Conservation (phyloP, 805 yeast species). For the Pichia ethanolica region DNA sequence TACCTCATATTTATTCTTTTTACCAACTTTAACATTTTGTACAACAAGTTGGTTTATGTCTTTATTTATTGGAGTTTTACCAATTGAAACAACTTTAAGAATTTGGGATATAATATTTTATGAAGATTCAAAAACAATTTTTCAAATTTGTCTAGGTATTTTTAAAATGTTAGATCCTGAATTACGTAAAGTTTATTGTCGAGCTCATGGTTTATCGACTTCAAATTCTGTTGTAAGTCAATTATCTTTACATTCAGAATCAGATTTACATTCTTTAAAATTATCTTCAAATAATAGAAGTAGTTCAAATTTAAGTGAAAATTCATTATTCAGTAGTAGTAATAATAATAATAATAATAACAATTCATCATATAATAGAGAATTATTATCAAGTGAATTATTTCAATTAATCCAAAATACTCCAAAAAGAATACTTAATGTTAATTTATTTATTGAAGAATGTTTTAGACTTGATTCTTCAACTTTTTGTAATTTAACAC, state of each 20-base stretch:
- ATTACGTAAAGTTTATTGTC: slow-evolving; percentile 27
- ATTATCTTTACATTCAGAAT: slow-evolving; percentile 1
- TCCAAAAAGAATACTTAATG: slow-evolving; percentile 67
- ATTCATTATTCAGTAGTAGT: slow-evolving; percentile 6
- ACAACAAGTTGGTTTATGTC: slow-evolving; percentile 99
- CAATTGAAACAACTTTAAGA: slow-evolving; percentile 79
- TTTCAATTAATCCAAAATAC: slow-evolving; percentile 81
- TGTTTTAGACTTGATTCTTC: slow-evolving; percentile 47
- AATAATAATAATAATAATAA: background rate
- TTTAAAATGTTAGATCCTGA: slow-evolving; percentile 69
- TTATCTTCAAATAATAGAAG: background rate
- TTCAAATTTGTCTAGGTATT: slow-evolving; percentile 74
- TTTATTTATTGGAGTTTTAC: slow-evolving; percentile 83
- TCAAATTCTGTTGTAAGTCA: slow-evolving; percentile 1
- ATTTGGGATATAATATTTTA: slow-evolving; percentile 94
- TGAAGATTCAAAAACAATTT: slow-evolving; percentile 83
- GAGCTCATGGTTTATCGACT: slow-evolving; percentile 4
- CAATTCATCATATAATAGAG: slow-evolving; percentile 14
- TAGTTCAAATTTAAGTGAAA: slow-evolving; percentile 8
- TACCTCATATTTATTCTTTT: slow-evolving; percentile 48
- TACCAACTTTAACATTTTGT: slow-evolving; percentile 88
- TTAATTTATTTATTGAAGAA: slow-evolving; percentile 58
- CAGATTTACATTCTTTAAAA: slow-evolving; percentile 10
- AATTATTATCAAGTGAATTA: slow-evolving; percentile 30
- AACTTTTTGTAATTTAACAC: slow-evolving; percentile 52